Evolutionary conservation across 768 basidiomycete genomes (phyloP), one percentile per base, ranked within the genome.

Genomic region (Pleurotus tuber-regium): DNA sequence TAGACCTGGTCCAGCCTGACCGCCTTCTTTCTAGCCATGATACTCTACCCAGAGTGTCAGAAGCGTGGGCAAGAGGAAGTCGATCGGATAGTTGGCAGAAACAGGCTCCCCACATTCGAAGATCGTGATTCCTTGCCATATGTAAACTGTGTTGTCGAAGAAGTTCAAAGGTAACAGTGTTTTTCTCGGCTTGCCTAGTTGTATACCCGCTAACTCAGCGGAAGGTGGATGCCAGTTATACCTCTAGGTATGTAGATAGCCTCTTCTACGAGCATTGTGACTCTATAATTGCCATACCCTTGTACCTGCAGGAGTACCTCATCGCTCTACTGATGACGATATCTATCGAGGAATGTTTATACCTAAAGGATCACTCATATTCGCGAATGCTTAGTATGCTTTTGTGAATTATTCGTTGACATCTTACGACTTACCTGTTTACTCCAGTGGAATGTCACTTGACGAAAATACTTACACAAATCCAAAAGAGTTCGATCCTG

Each of bases 51-150:
- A 2, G 59, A 58, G 8, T 52, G 52, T 2, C 68, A 67, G 48
- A 50, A 54, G 19, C 59, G 52, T 23, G 69, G 63, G 5, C 68
- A 71, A 48, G 50, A 56, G 8, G 63, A 70, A 44, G 57, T 71
- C 3, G 67, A 70, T 52, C 11, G 30, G 1, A 53, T 68, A 8
- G 46, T 64, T 4, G 60, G 59, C 4, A 21, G 36, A 19, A 59
- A 57, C 16, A 53, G 63, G 6, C 57, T 70, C 2, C 69, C 68
- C 8, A 53, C 50, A 11, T 60, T 69, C 30, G 43, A 48, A 11
- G 68, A 68, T 40, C 43, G 59, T 2, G 40, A 51, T 6, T 52
- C 53, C 4, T 53, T 68, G 12, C 63, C 63, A 4, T 68, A 66
- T 43, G 31, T 70, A 36, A 59, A 66, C 19, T 57, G 59, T 12